Percentiles rank a stretch among this genome's conserved stretches.
These are phyloP conservation scores for Sclerotinia glacialis DNA, from an alignment of 2,329 filamentous ascomycete genomes.

Conservation along the genomic window DNA sequence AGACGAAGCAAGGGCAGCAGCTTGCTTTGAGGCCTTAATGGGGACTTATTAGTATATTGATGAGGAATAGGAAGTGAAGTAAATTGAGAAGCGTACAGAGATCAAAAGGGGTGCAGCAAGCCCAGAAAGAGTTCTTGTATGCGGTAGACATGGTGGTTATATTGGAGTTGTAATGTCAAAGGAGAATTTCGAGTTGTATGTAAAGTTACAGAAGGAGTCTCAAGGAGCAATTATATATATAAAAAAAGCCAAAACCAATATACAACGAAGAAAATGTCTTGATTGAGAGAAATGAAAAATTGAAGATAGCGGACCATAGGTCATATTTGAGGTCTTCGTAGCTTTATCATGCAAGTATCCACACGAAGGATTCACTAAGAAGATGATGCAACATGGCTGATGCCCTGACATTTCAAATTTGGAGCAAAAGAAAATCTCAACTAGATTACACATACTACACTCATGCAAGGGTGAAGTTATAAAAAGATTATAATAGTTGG, in stretches of 20 bases:
- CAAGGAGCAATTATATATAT: constrained; percentile 3
- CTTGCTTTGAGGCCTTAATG: constrained; percentile 1
- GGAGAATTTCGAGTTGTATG: not conserved
- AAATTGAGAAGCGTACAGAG: constrained; percentile 7
- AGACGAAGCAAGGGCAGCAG: constrained; percentile 22
- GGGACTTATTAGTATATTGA: not conserved
- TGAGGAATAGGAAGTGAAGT: not conserved
- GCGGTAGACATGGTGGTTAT: not conserved
- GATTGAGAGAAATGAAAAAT: not conserved
- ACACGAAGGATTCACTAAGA: not conserved
- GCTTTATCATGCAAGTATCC: not conserved
- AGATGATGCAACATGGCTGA: not conserved
- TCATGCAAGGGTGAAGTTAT: not conserved
- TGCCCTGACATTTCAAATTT: not conserved
- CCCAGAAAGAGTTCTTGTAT: constrained; percentile 20
- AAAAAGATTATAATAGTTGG: not conserved
- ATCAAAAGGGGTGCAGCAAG: constrained; percentile 14
- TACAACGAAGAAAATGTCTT: not conserved
- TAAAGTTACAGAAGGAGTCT: not conserved
- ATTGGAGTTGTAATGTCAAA: not conserved
- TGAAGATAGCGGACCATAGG: not conserved
- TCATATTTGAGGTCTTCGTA: constrained; percentile 1
- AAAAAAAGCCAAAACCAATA: not conserved
- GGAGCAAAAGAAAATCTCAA: not conserved
- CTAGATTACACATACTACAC: not conserved